These are phyloP conservation scores for Solanum tarapatanum DNA, from an alignment of 257 asterid species.

Conservation along the genomic window DNA sequence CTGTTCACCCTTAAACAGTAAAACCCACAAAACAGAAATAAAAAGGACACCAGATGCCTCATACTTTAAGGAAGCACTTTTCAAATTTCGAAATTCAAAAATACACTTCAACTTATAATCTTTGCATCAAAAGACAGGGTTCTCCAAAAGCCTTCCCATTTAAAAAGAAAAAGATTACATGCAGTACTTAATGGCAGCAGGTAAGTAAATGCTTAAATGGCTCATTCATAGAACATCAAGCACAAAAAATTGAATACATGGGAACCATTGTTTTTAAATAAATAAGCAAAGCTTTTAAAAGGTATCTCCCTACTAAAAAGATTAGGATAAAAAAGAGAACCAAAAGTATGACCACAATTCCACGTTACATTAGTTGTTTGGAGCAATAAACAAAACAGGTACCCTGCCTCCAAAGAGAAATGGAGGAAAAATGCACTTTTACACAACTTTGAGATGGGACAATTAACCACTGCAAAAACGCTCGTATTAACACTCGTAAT, in stretches of 20 bases:
- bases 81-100: neutral
- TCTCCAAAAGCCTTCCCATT: neutral
- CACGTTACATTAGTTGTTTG: constrained; percentile 1
- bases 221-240: neutral
- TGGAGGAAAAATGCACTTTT: constrained; percentile 15
- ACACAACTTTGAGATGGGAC: constrained; percentile 32
- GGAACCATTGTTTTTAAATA: neutral
- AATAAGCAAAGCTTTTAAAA: neutral
- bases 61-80: neutral
- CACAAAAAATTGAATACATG: neutral
- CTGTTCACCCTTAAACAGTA: neutral
- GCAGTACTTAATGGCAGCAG: neutral
- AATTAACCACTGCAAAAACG: constrained; percentile 21
- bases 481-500: constrained; percentile 15
- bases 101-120: neutral
- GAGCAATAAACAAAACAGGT: constrained; percentile 2
- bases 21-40: neutral
- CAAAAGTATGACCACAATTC: neutral
- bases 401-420: constrained; percentile 13
- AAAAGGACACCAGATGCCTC: neutral
- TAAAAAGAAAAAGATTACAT: neutral
- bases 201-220: neutral
- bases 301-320: neutral
- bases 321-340: neutral
- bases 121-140: neutral